Evolutionary conservation across 768 basidiomycete species (phyloP).

Genomic region (Mycena albidolilacea): DNA sequence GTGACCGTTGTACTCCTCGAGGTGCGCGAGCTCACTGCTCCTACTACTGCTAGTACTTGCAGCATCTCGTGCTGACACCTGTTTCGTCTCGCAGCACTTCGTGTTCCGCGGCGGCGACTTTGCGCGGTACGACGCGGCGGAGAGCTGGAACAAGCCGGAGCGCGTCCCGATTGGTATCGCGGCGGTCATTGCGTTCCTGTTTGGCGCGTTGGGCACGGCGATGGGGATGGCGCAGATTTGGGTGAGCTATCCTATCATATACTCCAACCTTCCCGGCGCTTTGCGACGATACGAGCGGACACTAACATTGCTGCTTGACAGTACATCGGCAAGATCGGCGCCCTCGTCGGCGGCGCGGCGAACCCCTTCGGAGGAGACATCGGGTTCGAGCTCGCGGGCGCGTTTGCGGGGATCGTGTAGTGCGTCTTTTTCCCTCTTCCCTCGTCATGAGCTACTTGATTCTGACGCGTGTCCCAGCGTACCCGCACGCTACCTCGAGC

Average conservation of each 20-base stretch:
- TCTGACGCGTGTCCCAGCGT: too few species aligned
- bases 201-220: too few species aligned
- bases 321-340: too few species aligned
- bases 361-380: too few species aligned
- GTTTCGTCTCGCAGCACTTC: constrained; percentile 65
- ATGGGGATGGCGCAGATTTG: constrained; percentile 42
- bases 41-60: constrained; percentile 24
- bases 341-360: too few species aligned
- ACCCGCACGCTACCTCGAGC: too few species aligned
- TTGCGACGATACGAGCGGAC: background rate
- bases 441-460: too few species aligned
- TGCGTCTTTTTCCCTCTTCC: constrained; percentile 15
- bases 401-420: constrained; percentile 47
- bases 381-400: constrained; percentile 47
- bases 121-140: constrained; percentile 49
- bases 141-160: constrained; percentile 51
- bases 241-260: background rate
- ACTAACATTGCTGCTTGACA: constrained; percentile 35
- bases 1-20: constrained; percentile 58
- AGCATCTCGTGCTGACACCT: constrained; percentile 52
- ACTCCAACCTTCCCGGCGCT: background rate
- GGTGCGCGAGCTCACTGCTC: too few species aligned
- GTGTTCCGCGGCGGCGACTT: constrained; percentile 59
- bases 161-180: constrained; percentile 54
- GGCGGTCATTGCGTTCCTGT: constrained; percentile 48